Evolutionary conservation across 2,329 filamentous ascomycete species (phyloP), one percentile per base, ranked within the genome.

Genomic region (Xylaria sp.): DNA sequence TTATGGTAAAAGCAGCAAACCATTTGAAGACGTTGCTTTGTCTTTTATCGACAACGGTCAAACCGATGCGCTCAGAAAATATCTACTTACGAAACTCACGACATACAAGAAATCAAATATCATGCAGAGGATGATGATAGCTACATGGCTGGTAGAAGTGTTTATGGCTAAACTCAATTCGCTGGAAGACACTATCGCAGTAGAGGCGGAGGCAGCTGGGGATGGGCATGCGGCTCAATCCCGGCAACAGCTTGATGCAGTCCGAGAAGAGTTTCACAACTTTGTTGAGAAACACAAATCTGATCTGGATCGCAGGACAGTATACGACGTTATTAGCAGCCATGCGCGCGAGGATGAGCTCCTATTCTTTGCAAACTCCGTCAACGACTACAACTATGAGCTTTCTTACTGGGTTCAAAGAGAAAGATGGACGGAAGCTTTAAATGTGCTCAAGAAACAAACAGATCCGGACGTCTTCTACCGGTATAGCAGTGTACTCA

Each of bases 141-240:
- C 95, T 1, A 94, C 91, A 71, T 99, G 96, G 96, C 86, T 99
- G 49, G 86, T 97, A 10, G 96, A 99, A 79, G 86, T 98, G 1
- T 99, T 95, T 79, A 99, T 99, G 94, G 92, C 94, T 5, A 97
- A 97, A 79, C 86, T 99, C 47, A 97, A 99, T 77, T 91, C 92
- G 2, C 85, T 99, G 3, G 96, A 99, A 75, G 96, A 99, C 79
- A 94, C 92, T 2, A 95, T 98, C 70, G 91, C 94, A 44, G 96
- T 94, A 0, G 92, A 93, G 74, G 92, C 93, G 0, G 94, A 97
- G 77, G 81, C 95, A 25, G 87, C 89, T 0, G 92, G 94, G 69
- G 88, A 87, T 38, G 82, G 90, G 45, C 93, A 90, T 73, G 87
- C 90, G 0, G 86, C 87, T 2, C 90, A 95, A 66, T 91, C 90